A percentile compares a stretch with the other conserved stretches of the same genome.
phyloP scores from a whole-genome alignment of 306 rosid genomes.

The Aeschynomene evenia region DNA sequence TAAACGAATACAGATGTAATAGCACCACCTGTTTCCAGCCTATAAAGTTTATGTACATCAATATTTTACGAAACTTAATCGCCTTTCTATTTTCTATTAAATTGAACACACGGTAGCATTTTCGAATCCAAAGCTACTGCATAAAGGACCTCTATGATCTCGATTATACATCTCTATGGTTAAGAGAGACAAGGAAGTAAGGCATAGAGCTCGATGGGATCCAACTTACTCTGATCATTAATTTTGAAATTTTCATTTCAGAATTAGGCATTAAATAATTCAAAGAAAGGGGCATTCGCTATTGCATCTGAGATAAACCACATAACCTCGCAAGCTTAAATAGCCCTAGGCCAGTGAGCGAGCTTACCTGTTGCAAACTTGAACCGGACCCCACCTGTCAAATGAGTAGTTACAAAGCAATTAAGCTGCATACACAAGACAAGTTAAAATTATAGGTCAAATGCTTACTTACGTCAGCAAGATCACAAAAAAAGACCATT shows the following conservation, averaged over 20 bases:
- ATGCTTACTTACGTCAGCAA: neutral
- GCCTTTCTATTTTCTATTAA: no score
- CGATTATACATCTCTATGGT: no score
- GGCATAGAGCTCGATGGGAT: neutral
- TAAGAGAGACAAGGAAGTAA: neutral
- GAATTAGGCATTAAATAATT: neutral
- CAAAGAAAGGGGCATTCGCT: neutral
- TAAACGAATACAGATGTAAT: no score
- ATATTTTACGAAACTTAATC: no score
- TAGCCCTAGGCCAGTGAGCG: neutral
- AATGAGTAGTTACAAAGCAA: slow-evolving; percentile 11
- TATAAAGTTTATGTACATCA: no score
- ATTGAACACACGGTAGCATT: no score
- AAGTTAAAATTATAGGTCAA: neutral
- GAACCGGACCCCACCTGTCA: slow-evolving; percentile 29
- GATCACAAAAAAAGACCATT: no score
- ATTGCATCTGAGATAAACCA: neutral
- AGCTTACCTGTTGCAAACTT: slow-evolving; percentile 21
- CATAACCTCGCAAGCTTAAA: slow-evolving; percentile 8
- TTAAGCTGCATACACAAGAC: slow-evolving; percentile 10
- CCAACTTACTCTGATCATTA: neutral
- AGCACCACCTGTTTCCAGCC: no score
- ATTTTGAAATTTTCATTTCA: neutral
- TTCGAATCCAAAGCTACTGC: no score
- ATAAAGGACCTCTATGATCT: no score